Percentiles rank a stretch among this genome's conserved stretches.
Conservation (phyloP, 2,329 filamentous ascomycete genomes). For the Teratosphaeriaceae sp. region DNA sequence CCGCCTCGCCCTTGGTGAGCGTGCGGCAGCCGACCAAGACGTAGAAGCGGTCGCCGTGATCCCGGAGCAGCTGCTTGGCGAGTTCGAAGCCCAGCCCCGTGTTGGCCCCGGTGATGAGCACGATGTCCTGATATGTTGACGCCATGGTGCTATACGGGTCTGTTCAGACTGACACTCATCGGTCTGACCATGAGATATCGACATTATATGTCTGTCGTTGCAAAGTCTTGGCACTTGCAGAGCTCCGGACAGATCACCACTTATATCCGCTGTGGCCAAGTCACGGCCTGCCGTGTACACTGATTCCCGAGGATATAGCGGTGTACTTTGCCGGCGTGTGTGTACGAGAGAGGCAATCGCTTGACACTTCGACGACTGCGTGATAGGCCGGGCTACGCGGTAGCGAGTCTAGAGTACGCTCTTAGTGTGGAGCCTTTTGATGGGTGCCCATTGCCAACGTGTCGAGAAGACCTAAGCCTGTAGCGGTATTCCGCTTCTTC, state of each 20-base stretch:
- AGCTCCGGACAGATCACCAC: not conserved
- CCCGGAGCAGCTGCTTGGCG: slow-evolving; percentile 19
- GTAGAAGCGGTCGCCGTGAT: slow-evolving; percentile 31
- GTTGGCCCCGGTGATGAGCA: slow-evolving; percentile 30
- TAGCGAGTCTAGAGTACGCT: no score
- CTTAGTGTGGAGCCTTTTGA: no score
- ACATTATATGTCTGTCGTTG: not conserved
- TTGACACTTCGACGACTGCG: no score
- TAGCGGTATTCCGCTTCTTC: no score
- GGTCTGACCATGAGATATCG: no score
- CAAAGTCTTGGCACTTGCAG: no score
- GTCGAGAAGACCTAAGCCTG: no score
- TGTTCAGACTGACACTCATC: no score
- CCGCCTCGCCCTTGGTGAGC: slow-evolving; percentile 28
- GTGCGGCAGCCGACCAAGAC: slow-evolving; percentile 35
- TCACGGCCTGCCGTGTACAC: no score
- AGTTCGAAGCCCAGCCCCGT: slow-evolving; percentile 34
- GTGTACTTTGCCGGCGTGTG: not conserved
- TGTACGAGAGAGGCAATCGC: not conserved
- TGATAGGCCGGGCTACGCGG: no score
- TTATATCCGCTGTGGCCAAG: not conserved
- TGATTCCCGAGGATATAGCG: no score
- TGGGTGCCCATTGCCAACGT: no score
- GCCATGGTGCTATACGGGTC: slow-evolving; percentile 1
- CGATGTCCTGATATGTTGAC: slow-evolving; percentile 5